These are phyloP conservation scores for Saccharomycopsis sp. DNA, from an alignment of 805 yeast genomes.

Conservation along the genomic window DNA sequence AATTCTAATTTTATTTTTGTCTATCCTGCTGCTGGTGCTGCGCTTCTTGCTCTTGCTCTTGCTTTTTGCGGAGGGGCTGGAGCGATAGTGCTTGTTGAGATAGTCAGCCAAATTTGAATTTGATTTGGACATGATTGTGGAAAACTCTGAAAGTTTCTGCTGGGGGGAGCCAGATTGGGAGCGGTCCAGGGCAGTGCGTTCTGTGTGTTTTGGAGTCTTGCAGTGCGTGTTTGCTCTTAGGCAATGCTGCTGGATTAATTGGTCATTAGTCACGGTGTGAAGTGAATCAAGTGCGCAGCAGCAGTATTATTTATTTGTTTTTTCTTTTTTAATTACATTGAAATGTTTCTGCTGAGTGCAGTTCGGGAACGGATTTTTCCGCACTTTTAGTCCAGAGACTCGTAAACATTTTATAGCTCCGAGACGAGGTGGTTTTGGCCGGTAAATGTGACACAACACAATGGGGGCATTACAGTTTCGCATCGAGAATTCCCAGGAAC, in stretches of 20 bases:
- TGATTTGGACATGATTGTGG: background rate
- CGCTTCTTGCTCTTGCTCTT: background rate
- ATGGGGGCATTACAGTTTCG: too few relatives aligned
- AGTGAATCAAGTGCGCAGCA: background rate
- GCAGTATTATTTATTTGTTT: too few relatives aligned
- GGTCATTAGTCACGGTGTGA: background rate
- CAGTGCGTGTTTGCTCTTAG: background rate
- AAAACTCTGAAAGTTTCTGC: background rate
- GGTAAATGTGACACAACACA: too few relatives aligned
- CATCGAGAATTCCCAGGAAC: too few relatives aligned
- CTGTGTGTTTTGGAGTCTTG: too few relatives aligned
- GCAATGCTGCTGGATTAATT: background rate
- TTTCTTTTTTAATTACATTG: background rate
- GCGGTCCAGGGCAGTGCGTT: too few relatives aligned
- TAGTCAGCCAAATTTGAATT: background rate
- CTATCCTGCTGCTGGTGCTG: background rate
- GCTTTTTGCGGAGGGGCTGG: background rate
- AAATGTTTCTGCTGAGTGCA: too few relatives aligned
- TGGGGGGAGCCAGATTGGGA: too few relatives aligned
- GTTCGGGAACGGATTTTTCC: background rate
- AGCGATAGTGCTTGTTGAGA: background rate
- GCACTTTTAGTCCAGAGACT: background rate
- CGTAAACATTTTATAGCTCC: background rate
- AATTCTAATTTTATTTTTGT: background rate
- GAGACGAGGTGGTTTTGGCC: too few relatives aligned